These are phyloP conservation scores for Rubia occidens DNA, from an alignment of 305 asterid species.

Conservation along the genomic window DNA sequence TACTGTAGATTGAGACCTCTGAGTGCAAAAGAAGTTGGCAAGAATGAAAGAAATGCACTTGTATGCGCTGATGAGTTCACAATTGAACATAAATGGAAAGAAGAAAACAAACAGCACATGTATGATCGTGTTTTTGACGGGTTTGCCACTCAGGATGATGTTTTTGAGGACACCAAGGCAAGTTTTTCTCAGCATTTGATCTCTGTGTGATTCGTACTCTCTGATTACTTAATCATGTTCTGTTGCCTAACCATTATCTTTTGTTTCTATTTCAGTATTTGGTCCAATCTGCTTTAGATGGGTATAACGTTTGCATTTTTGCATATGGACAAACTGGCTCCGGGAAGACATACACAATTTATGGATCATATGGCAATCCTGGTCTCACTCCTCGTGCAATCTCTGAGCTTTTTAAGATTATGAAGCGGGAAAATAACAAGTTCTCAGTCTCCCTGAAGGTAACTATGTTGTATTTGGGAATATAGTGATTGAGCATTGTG, in stretches of 20 bases:
- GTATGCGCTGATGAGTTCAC: slow-evolving; percentile 76
- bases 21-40: slow-evolving; percentile 58
- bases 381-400: slow-evolving; percentile 93
- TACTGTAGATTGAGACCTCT: slow-evolving; percentile 91
- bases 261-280: slow-evolving; percentile 48
- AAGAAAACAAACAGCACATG: slow-evolving; percentile 77
- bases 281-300: slow-evolving; percentile 95
- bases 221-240: slow-evolving; percentile 6
- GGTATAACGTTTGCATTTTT: slow-evolving; percentile 88
- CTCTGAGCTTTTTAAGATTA: slow-evolving; percentile 67
- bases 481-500: neutral
- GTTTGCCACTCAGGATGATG: slow-evolving; percentile 64
- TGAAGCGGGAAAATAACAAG: slow-evolving; percentile 65
- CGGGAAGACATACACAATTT: slow-evolving; percentile 86
- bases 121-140: slow-evolving; percentile 88
- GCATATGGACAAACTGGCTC: slow-evolving; percentile 99
- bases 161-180: slow-evolving; percentile 96
- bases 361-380: slow-evolving; percentile 72
- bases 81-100: slow-evolving; percentile 83
- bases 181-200: slow-evolving; percentile 17
- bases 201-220: slow-evolving; percentile 6
- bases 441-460: slow-evolving; percentile 73
- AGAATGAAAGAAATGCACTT: slow-evolving; percentile 52
- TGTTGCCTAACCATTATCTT: neutral
- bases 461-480: slow-evolving; percentile 4